Conservation (phyloP, 2,329 filamentous ascomycete species). For the Talaromyces sp. region DNA sequence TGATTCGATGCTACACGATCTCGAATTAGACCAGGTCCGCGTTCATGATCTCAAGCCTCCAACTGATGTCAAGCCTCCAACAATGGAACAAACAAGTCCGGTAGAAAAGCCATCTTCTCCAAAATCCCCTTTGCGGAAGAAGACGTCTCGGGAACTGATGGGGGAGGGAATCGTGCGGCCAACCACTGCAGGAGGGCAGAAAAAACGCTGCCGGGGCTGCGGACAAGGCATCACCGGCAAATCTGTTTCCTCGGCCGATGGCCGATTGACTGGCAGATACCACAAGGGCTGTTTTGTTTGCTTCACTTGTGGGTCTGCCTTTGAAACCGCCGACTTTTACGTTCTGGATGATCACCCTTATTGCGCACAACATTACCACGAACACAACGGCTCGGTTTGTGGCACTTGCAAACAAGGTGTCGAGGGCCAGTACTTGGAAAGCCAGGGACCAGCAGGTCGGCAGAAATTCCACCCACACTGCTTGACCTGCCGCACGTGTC, state of each 20-base stretch:
- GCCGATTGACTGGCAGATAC: constrained; percentile 84
- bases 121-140: constrained; percentile 14
- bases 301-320: constrained; percentile 73
- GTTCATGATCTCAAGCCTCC: neutral
- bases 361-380: constrained; percentile 89
- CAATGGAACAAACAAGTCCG: constrained; percentile 4
- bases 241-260: constrained; percentile 89
- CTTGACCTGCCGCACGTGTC: constrained; percentile 74
- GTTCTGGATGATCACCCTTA: constrained; percentile 83
- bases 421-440: constrained; percentile 89
- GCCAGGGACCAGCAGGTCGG: constrained; percentile 46
- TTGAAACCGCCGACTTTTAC: constrained; percentile 86
- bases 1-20: constrained; percentile 53
- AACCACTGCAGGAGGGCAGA: constrained; percentile 45
- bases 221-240: constrained; percentile 75
- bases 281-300: constrained; percentile 96
- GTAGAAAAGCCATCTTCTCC: constrained; percentile 14
- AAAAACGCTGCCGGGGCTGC: constrained; percentile 81
- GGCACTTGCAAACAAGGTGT: constrained; percentile 76
- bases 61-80: constrained; percentile 3
- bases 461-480: constrained; percentile 81
- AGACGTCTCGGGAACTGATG: constrained; percentile 11
- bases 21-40: constrained; percentile 34
- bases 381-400: constrained; percentile 83
- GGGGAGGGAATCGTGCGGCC: constrained; percentile 31